A percentile compares a stretch with the other conserved stretches of the same genome.
These are phyloP conservation scores for Eleusine coracana DNA, from an alignment of 176 grass and related monocot species.

Conservation along the genomic window DNA sequence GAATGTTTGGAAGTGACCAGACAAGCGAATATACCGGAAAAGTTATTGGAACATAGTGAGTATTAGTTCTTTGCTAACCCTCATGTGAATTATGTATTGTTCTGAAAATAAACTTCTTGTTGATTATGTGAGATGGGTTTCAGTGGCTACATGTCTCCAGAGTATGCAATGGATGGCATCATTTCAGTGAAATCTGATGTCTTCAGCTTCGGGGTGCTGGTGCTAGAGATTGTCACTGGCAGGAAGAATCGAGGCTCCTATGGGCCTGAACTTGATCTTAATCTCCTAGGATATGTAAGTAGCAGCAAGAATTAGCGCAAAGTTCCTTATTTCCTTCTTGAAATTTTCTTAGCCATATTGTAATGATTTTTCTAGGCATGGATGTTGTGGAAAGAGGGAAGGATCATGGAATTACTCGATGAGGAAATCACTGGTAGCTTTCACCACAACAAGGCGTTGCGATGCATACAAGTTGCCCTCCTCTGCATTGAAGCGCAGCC, in stretches of 20 bases:
- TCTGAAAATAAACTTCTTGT: too few species aligned
- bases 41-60: slow-evolving; percentile 59
- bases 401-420: slow-evolving; percentile 25
- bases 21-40: slow-evolving; percentile 37
- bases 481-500: slow-evolving; percentile 48
- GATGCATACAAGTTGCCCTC: slow-evolving; percentile 51
- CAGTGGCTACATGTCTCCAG: slow-evolving; percentile 51
- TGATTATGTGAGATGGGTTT: neutral
- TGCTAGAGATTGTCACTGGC: slow-evolving; percentile 46
- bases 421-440: slow-evolving; percentile 19
- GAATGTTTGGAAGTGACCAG: slow-evolving; percentile 56
- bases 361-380: slow-evolving; percentile 21
- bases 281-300: slow-evolving; percentile 50
- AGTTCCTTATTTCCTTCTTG: too few species aligned
- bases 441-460: slow-evolving; percentile 6
- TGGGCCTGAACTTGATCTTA: slow-evolving; percentile 29
- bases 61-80: neutral
- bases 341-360: neutral
- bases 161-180: slow-evolving; percentile 48
- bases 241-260: slow-evolving; percentile 37
- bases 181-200: slow-evolving; percentile 50
- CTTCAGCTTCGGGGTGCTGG: slow-evolving; percentile 48
- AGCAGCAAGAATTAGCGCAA: neutral
- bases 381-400: slow-evolving; percentile 51
- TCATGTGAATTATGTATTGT: neutral